Base-by-base conservation (phyloP, 208 protist genomes). In the Wallacemonas sp. region DNA sequence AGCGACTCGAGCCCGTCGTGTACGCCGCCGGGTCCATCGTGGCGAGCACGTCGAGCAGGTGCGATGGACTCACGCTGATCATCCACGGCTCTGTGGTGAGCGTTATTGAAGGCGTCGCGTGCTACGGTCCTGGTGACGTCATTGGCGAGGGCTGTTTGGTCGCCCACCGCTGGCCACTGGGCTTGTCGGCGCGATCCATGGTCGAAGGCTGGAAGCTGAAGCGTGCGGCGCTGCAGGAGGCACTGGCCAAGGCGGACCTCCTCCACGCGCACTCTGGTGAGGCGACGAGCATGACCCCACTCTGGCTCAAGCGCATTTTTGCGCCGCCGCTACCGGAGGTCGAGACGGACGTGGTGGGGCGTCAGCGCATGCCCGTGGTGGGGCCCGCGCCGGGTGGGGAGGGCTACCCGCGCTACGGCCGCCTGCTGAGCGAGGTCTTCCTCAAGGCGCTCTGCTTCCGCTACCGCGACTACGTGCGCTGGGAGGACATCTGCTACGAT, bases 121-220 rank as follows among this genome's bases (percentile, higher is more conserved):
- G 78, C 33, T 95, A 91, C 73, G 82, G 83, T 32, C 68, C 81
- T 1, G 89, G 89, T 1, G 80, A 90, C 44, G 73, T 88, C 54
- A 71, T 95, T 60, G 89, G 89, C 32, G 89, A 88, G 54, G 75
- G 81, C 21, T 89, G 77, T 60, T 76, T 95, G n/a, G 72, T 95
- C 21, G 55, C 70, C 22, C 89, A 95, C 63, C 85, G 89, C 63
- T 95, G 89, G 85, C 89, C 89, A 15, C 33, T 95, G 10, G 84
- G 76, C 0, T 76, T 92, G 10, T 68, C 83, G 2, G 85, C 89
- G 8, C 78, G 82, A 44, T 76, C 81, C 26, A 95, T 95, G 83
- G 85, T 95, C 68, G 89, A 95, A 67, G 83, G 89, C n/a, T 95
- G 89, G 89, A 71, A 76, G 42, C 74, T 95, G 34, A 75, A 57